Conservation (phyloP, 192 early-diverging fungal genomes). For the Entomortierella chlamydospora region DNA sequence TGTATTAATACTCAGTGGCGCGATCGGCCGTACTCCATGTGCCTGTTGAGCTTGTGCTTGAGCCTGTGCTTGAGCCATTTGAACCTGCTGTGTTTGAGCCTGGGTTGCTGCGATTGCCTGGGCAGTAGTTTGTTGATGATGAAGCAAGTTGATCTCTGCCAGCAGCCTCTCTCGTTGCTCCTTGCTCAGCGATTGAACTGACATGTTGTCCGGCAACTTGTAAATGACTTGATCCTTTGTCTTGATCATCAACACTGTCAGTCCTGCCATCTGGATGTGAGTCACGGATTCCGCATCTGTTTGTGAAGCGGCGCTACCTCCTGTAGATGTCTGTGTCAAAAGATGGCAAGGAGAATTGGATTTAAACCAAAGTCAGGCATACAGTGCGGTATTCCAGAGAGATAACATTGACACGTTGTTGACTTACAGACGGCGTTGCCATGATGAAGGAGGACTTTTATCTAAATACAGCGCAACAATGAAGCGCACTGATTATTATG, state of each 20-base stretch:
- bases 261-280: conserved; percentile 56
- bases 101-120: conserved; percentile 39
- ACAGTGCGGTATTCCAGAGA: too few species aligned
- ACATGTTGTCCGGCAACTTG: conserved; percentile 67
- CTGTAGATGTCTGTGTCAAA: conserved; percentile 4
- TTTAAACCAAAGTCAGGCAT: background rate
- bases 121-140: conserved; percentile 52
- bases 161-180: conserved; percentile 58
- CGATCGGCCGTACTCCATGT: conserved; percentile 24
- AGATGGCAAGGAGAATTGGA: background rate
- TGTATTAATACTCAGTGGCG: conserved; percentile 1
- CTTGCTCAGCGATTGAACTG: conserved; percentile 55
- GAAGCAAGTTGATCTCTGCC: conserved; percentile 61
- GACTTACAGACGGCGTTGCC: conserved; percentile 33
- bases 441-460: background rate
- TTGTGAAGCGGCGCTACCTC: background rate
- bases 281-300: conserved; percentile 44
- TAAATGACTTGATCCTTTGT: conserved; percentile 64
- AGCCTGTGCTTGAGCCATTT: conserved; percentile 22
- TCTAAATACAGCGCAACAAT: too few species aligned
- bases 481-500: too few species aligned
- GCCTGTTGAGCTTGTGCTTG: conserved; percentile 20
- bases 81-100: conserved; percentile 42
- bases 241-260: conserved; percentile 58
- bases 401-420: too few species aligned